Percentiles rank a stretch among this genome's conserved stretches.
These are phyloP conservation scores for Harrya chromipes DNA, from an alignment of 768 basidiomycete genomes.

Conservation along the genomic window DNA sequence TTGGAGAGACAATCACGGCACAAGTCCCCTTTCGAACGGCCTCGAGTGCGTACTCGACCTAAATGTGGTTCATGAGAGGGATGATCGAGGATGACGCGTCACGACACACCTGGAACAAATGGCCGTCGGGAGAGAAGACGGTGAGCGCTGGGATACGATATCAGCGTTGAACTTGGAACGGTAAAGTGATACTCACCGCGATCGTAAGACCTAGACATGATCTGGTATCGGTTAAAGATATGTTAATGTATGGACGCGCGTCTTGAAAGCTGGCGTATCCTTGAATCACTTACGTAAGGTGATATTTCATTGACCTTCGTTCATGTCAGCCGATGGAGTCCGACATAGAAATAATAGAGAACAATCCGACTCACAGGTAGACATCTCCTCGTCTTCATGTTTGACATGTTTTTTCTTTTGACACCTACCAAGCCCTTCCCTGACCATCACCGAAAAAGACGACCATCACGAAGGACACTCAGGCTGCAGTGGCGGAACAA, in stretches of 20 bases:
- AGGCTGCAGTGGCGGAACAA: slow-evolving; percentile 18
- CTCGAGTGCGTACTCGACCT: slow-evolving; percentile 99
- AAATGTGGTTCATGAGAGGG: slow-evolving; percentile 21
- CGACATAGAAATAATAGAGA: slow-evolving; percentile 27
- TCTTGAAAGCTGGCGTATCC: slow-evolving; percentile 31
- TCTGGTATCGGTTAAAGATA: slow-evolving; percentile 8
- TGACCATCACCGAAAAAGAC: slow-evolving; percentile 40
- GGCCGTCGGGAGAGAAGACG: slow-evolving; percentile 98
- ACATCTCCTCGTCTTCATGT: background rate
- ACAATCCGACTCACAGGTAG: slow-evolving; percentile 12
- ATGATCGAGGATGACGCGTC: slow-evolving; percentile 26
- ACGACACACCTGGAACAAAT: slow-evolving; percentile 84
- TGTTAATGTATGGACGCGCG: slow-evolving; percentile 45
- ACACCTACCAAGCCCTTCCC: slow-evolving; percentile 11
- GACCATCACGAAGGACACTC: slow-evolving; percentile 56
- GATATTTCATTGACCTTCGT: slow-evolving; percentile 4
- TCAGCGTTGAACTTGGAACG: background rate
- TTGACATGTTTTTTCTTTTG: background rate
- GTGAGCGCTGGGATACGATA: slow-evolving; percentile 69
- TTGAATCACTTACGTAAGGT: slow-evolving; percentile 24
- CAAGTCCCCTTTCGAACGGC: slow-evolving; percentile 97
- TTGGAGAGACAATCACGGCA: slow-evolving; percentile 57
- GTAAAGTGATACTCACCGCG: slow-evolving; percentile 62
- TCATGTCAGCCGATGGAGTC: slow-evolving; percentile 23
- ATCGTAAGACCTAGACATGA: slow-evolving; percentile 95